Percentiles rank a stretch among this genome's conserved stretches.
These are phyloP conservation scores for Fusarium compactum DNA, from an alignment of 2,329 filamentous ascomycete species.

Conservation along the genomic window DNA sequence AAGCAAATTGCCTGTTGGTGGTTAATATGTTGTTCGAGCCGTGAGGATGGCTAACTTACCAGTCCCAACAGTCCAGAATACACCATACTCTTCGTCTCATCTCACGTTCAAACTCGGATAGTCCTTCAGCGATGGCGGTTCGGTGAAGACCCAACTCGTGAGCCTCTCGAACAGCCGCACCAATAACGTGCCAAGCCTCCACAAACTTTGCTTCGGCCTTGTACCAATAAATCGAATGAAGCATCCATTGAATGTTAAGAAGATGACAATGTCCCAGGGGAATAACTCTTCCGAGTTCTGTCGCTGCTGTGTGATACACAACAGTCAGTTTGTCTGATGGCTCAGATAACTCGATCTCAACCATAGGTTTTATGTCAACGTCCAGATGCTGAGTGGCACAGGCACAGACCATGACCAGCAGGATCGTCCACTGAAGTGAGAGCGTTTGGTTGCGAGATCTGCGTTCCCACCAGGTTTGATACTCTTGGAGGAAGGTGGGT, in stretches of 20 bases:
- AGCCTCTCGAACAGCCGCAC: conserved; percentile 51
- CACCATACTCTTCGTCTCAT: conserved; percentile 54
- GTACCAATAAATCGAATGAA: conserved; percentile 54
- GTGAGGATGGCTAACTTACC: conserved; percentile 39
- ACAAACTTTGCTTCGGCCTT: conserved; percentile 52
- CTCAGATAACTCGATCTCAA: conserved; percentile 49
- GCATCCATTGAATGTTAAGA: conserved; percentile 51
- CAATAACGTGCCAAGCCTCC: conserved; percentile 53
- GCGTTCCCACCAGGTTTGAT: conserved; percentile 51
- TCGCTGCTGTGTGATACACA: conserved; percentile 50
- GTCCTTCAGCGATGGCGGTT: conserved; percentile 40
- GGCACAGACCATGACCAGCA: conserved; percentile 54
- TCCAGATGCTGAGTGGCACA: conserved; percentile 52
- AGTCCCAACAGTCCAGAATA: conserved; percentile 53
- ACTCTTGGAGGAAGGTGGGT: conserved; percentile 51
- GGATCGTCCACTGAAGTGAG: conserved; percentile 52
- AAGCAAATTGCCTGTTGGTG: conserved; percentile 52
- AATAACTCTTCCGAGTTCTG: conserved; percentile 50
- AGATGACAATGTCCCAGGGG: conserved; percentile 50
- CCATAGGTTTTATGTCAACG: conserved; percentile 45
- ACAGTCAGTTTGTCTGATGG: conserved; percentile 45
- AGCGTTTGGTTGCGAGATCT: conserved; percentile 46
- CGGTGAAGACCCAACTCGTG: conserved; percentile 51
- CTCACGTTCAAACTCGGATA: conserved; percentile 52
- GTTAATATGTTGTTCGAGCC: not conserved